Evolutionary conservation across 441 rosid genomes (phyloP).

Genomic region (Melastoma candidum): DNA sequence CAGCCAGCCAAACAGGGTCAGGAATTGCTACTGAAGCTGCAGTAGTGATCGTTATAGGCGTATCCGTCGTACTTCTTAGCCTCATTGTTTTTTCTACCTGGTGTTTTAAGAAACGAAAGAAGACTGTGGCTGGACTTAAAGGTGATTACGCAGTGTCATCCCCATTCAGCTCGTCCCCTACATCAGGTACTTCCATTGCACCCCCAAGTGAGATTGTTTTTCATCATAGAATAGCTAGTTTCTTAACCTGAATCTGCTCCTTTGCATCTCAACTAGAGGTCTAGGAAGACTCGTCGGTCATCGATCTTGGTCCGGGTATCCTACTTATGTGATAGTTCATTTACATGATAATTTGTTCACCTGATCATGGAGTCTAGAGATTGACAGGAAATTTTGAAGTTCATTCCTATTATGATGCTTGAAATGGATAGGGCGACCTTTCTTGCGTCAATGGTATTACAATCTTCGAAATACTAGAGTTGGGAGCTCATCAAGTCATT

Average conservation of each 20-base stretch:
- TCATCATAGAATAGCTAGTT: neutral
- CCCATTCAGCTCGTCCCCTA: constrained; percentile 37
- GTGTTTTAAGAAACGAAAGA: constrained; percentile 46
- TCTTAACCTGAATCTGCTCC: neutral
- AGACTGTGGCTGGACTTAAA: constrained; percentile 25
- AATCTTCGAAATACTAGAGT: no score
- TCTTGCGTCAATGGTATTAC: no score
- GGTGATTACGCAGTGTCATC: constrained; percentile 63
- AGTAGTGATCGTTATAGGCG: constrained; percentile 42
- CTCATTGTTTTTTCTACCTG: constrained; percentile 46
- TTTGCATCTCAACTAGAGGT: no score
- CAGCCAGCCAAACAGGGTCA: neutral
- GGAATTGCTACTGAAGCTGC: constrained; percentile 31
- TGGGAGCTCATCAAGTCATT: no score
- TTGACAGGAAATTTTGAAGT: no score
- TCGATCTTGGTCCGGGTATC: no score
- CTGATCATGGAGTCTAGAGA: no score
- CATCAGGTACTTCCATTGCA: constrained; percentile 43
- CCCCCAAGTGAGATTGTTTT: neutral
- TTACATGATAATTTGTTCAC: no score
- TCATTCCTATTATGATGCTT: no score
- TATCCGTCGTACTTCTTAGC: constrained; percentile 41
- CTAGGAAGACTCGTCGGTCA: no score
- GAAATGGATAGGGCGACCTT: no score
- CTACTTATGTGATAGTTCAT: no score